Evolutionary conservation across 768 basidiomycete genomes (phyloP).

Genomic region (Tulasnella calospora): DNA sequence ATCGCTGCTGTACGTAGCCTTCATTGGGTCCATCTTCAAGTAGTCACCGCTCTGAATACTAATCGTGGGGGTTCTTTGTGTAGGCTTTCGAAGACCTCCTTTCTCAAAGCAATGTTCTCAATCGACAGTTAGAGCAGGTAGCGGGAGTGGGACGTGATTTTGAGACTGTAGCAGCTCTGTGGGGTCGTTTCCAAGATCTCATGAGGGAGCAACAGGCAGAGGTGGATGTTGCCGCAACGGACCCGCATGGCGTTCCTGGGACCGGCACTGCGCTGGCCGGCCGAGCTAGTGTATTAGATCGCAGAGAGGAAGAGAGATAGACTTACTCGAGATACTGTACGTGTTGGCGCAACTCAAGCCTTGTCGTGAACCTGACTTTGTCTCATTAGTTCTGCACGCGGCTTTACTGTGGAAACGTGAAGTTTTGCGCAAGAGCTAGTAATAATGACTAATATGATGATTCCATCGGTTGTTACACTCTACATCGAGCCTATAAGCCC

Average conservation of each 20-base stretch:
- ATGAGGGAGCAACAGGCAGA: conserved; percentile 47
- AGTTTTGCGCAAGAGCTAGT: too few relatives aligned
- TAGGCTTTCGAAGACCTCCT: conserved; percentile 87
- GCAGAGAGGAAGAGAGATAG: not conserved
- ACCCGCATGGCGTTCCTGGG: conserved; percentile 23
- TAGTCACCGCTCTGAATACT: not conserved
- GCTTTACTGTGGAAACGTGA: too few relatives aligned
- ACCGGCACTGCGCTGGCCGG: conserved; percentile 25
- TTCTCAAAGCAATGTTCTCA: conserved; percentile 76
- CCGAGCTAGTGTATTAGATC: conserved; percentile 13
- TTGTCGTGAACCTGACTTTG: too few relatives aligned
- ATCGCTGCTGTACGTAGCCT: conserved; percentile 57
- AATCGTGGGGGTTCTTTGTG: not conserved
- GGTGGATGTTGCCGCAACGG: conserved; percentile 12
- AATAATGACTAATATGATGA: too few relatives aligned
- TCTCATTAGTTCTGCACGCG: too few relatives aligned
- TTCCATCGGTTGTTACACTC: too few relatives aligned
- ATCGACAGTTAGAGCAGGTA: conserved; percentile 89
- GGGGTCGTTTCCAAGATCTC: conserved; percentile 73
- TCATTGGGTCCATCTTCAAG: not conserved
- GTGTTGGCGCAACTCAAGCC: not conserved
- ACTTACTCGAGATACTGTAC: not conserved
- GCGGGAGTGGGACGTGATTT: conserved; percentile 90
- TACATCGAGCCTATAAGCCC: too few relatives aligned
- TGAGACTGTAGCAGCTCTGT: conserved; percentile 77